Base-by-base conservation (phyloP, 106 monocot species). In the Apostasia ramifera region DNA sequence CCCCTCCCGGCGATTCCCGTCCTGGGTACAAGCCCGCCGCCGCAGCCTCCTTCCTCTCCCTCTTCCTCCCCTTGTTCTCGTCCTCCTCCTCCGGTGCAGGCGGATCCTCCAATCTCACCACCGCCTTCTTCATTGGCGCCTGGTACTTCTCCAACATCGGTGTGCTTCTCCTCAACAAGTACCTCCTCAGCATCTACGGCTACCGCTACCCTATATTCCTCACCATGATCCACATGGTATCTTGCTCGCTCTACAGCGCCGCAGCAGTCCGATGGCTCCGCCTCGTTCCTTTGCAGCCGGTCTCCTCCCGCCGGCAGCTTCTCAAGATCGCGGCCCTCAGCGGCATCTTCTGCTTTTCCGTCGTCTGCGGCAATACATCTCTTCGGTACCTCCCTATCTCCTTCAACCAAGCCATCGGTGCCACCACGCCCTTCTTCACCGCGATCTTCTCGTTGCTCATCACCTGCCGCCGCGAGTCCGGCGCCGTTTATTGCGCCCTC, bases 371-470 rank as follows among this genome's bases (percentile, higher is more conserved):
- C 38, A 82, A 82, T 71, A 74, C 74, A 47, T 82, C 82, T n/a
- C 82, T 82, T 49, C 73, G 82, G 12, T 82, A 71, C 71, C 68
- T 82, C 43, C 82, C 82, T 44, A 74, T 82, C 55, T 78, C 78
- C 66, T 82, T 82, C 74, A 82, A 82, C 71, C 82, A 82, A 61
- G 82, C 82, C 52, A 70, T 82, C 61, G 82, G 82, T 38, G 82
- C 82, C 74, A 82, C 82, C 61, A 82, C 82, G 5, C 82, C 82
- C 66, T 82, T 82, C 74, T 82, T 82, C 78, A 82, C 82, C 55
- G 82, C 82, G 66, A 66, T 74, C 59, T 82, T 82, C 71, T 70
- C 78, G 42, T 70, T 74, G 57, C 42, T 77, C 61, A 65, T 82
- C 53, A 82, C 82, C 56, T 74, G 66, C 70, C 78, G 73, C 61